Conservation (phyloP, 129 eudicot genomes). For the Flaveria ramosissima region DNA sequence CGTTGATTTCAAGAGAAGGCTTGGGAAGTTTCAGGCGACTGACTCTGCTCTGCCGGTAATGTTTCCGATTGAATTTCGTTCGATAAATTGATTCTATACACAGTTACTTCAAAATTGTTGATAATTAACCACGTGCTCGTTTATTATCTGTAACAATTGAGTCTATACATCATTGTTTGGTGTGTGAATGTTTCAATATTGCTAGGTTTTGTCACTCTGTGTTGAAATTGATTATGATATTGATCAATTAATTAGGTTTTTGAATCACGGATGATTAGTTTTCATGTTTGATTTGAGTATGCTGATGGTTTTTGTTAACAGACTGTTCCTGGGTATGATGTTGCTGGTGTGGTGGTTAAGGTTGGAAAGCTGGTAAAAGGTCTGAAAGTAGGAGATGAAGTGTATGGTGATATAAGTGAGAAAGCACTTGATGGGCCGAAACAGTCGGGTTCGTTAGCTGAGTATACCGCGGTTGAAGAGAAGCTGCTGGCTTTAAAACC, state of each 20-base stretch:
- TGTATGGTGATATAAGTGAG: slow-evolving; percentile 40
- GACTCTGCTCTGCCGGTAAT: slow-evolving; percentile 93
- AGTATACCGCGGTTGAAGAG: slow-evolving; percentile 46
- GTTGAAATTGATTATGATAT: not conserved
- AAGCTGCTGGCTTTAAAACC: slow-evolving; percentile 47
- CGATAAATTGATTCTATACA: not conserved
- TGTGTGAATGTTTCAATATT: not conserved
- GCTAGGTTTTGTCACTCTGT: not conserved
- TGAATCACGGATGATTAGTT: not conserved
- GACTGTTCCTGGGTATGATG: slow-evolving; percentile 51
- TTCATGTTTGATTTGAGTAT: not conserved
- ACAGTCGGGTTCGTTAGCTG: slow-evolving; percentile 46
- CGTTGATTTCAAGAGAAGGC: slow-evolving; percentile 80
- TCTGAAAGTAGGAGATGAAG: slow-evolving; percentile 47
- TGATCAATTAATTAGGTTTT: not conserved
- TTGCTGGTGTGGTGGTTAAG: slow-evolving; percentile 48
- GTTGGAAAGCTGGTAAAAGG: slow-evolving; percentile 41
- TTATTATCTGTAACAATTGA: too few species aligned
- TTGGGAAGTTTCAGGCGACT: slow-evolving; percentile 82
- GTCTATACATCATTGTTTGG: not conserved
- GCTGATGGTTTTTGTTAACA: slow-evolving; percentile 21
- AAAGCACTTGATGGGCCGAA: slow-evolving; percentile 39
- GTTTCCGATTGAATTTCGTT: slow-evolving; percentile 1
- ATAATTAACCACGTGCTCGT: not conserved
- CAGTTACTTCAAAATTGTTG: not conserved